A percentile compares a stretch with the other conserved stretches of the same genome.
These are phyloP conservation scores for Phytophthora aleatoria DNA, from an alignment of 352 stramenopile species.

Conservation along the genomic window DNA sequence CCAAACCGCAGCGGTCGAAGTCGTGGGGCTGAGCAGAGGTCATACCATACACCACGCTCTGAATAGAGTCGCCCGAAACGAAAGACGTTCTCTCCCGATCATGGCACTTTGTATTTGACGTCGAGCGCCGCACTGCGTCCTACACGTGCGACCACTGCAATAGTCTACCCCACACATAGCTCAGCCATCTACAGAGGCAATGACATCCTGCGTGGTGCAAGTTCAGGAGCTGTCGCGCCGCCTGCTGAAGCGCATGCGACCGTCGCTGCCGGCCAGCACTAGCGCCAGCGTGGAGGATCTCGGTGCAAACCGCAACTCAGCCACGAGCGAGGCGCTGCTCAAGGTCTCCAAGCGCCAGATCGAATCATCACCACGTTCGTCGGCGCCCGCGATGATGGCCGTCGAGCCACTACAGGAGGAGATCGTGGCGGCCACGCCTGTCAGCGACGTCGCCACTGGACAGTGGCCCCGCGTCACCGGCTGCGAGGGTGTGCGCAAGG, in stretches of 20 bases:
- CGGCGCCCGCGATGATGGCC: slow-evolving; percentile 1
- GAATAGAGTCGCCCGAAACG: slow-evolving; percentile 26
- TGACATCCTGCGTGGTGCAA: slow-evolving; percentile 60
- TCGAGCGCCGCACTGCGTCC: slow-evolving; percentile 13
- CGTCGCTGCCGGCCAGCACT: slow-evolving; percentile 29
- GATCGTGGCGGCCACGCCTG: slow-evolving; percentile 3
- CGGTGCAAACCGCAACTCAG: slow-evolving; percentile 19
- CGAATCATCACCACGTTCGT: slow-evolving; percentile 55
- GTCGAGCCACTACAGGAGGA: slow-evolving; percentile 23
- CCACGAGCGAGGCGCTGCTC: slow-evolving; percentile 50
- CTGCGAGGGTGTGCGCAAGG: slow-evolving; percentile 69
- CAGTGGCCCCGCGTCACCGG: slow-evolving; percentile 54
- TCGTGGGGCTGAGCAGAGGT: slow-evolving; percentile 27
- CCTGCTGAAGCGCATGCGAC: slow-evolving; percentile 52
- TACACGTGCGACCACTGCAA: slow-evolving; percentile 4
- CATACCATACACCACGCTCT: slow-evolving; percentile 8
- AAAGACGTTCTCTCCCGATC: slow-evolving; percentile 16
- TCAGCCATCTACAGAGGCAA: slow-evolving; percentile 8
- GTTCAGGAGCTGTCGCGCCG: slow-evolving; percentile 42
- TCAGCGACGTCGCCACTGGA: slow-evolving; percentile 2
- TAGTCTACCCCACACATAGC: slow-evolving; percentile 2
- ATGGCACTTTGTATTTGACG: slow-evolving; percentile 40
- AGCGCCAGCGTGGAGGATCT: slow-evolving; percentile 26
- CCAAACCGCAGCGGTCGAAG: slow-evolving; percentile 30
- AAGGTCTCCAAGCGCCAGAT: slow-evolving; percentile 66